Evolutionary conservation across 768 basidiomycete species (phyloP).

Genomic region (Collybiopsis confluens): DNA sequence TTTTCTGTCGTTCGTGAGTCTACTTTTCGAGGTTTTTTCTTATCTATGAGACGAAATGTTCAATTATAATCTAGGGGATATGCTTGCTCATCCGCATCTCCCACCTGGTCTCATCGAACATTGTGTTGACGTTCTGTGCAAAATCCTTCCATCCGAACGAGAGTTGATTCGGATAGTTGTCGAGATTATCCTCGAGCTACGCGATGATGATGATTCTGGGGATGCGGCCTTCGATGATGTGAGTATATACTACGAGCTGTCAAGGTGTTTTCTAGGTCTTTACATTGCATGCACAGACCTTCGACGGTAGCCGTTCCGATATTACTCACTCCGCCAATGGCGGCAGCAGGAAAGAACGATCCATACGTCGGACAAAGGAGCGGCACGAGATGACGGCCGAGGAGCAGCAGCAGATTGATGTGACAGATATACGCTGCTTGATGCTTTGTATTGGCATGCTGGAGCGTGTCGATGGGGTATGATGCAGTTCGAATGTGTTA

Average conservation of each 20-base stretch:
- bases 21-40: no score
- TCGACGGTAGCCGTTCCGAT: conserved; percentile 23
- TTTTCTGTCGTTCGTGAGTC: conserved; percentile 81
- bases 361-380: conserved; percentile 32
- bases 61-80: conserved; percentile 53
- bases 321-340: conserved; percentile 15
- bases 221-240: conserved; percentile 26
- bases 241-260: no score
- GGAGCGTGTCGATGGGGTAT: conserved; percentile 85
- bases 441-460: conserved; percentile 82
- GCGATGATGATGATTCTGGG: conserved; percentile 40
- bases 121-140: conserved; percentile 82
- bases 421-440: conserved; percentile 79
- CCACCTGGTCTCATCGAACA: conserved; percentile 75
- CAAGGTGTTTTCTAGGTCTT: neutral
- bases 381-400: conserved; percentile 62
- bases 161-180: conserved; percentile 87
- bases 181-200: conserved; percentile 76
- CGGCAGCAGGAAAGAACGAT: conserved; percentile 23
- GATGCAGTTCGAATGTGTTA: conserved; percentile 32
- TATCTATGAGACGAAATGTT: no score
- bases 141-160: conserved; percentile 77
- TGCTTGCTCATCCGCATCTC: conserved; percentile 80
- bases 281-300: neutral
- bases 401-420: conserved; percentile 59